phyloP scores from a whole-genome alignment of 108 stramenopile species.

The Fragilariopsis cylindrus region DNA sequence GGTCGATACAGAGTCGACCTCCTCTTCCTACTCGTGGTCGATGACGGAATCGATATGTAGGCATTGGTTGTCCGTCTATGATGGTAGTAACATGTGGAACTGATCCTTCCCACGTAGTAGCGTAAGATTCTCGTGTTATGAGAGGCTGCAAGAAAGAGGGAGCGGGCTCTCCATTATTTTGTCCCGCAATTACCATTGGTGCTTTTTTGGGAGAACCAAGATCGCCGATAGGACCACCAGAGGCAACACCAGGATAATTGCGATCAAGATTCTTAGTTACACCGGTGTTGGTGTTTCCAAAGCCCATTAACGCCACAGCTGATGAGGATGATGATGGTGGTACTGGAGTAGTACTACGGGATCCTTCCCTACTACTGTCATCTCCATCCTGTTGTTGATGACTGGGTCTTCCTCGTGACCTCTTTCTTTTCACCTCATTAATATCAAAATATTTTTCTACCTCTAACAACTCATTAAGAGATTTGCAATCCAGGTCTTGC shows the following conservation, averaged over 20 bases:
- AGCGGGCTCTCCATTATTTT: slow-evolving; percentile 76
- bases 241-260: neutral
- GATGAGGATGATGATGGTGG: neutral
- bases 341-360: slow-evolving; percentile 17
- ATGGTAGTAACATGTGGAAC: slow-evolving; percentile 71
- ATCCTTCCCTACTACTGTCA: neutral
- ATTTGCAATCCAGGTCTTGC: slow-evolving; percentile 27
- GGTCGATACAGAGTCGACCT: slow-evolving; percentile 81
- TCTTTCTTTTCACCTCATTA: slow-evolving; percentile 29
- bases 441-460: slow-evolving; percentile 62
- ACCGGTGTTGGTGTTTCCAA: neutral
- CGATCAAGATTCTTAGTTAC: neutral
- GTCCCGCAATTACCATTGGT: slow-evolving; percentile 61
- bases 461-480: slow-evolving; percentile 44
- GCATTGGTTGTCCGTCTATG: slow-evolving; percentile 49
- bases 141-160: slow-evolving; percentile 78
- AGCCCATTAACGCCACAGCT: neutral
- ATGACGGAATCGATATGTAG: slow-evolving; percentile 58
- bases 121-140: slow-evolving; percentile 57
- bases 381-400: slow-evolving; percentile 18
- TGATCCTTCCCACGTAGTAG: slow-evolving; percentile 58
- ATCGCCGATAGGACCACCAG: neutral
- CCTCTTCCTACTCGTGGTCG: slow-evolving; percentile 86
- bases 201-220: neutral
- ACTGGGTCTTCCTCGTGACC: slow-evolving; percentile 33